phyloP scores from a whole-genome alignment of 768 basidiomycete genomes.

The Mycena galopus region DNA sequence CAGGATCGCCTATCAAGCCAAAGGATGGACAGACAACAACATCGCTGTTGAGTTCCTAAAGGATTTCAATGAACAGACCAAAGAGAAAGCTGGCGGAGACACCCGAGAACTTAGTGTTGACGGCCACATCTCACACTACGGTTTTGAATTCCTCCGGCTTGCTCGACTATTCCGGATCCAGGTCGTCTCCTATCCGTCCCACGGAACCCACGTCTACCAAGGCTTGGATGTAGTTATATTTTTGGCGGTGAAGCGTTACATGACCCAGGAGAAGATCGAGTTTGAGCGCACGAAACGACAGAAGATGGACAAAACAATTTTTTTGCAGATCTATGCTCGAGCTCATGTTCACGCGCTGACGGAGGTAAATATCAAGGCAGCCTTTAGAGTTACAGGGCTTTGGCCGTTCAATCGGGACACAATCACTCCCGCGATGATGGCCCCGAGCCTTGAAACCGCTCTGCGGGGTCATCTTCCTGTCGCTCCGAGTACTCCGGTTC shows the following conservation, averaged over 20 bases:
- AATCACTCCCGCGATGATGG: slow-evolving; percentile 45
- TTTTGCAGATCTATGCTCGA: slow-evolving; percentile 40
- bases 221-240: slow-evolving; percentile 40
- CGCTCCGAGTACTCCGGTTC: too few relatives aligned
- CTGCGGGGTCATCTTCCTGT: slow-evolving; percentile 1
- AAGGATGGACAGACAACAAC: slow-evolving; percentile 54
- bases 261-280: slow-evolving; percentile 26
- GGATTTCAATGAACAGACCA: slow-evolving; percentile 55
- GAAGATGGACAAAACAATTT: slow-evolving; percentile 36
- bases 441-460: slow-evolving; percentile 42
- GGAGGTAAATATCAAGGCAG: slow-evolving; percentile 40
- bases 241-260: slow-evolving; percentile 26
- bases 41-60: slow-evolving; percentile 54
- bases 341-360: slow-evolving; percentile 45
- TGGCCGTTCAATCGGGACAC: slow-evolving; percentile 46
- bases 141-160: slow-evolving; percentile 52
- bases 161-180: slow-evolving; percentile 52
- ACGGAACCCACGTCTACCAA: slow-evolving; percentile 47
- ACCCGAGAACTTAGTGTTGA: slow-evolving; percentile 55
- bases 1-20: slow-evolving; percentile 49
- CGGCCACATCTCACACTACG: slow-evolving; percentile 61
- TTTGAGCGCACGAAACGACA: slow-evolving; percentile 38
- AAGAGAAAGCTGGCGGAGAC: slow-evolving; percentile 47
- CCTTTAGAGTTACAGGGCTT: slow-evolving; percentile 51
- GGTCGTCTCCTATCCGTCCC: slow-evolving; percentile 60